A percentile compares a stretch with the other conserved stretches of the same genome.
Conservation (phyloP, 148 eudicot species). For the Dysphania ambrosioides region DNA sequence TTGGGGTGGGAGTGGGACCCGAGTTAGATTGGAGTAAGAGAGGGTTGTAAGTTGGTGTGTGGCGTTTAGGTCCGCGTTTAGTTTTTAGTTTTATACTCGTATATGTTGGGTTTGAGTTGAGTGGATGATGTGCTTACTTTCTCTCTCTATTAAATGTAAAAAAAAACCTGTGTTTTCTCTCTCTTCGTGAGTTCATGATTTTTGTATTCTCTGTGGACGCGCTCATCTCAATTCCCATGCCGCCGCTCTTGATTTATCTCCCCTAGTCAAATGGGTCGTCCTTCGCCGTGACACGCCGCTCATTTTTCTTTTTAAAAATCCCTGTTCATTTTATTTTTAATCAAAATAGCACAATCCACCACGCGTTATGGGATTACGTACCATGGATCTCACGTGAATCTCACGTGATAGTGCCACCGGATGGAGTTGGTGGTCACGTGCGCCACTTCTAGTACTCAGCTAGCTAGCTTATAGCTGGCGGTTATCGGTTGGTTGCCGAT, state of each 20-base stretch:
- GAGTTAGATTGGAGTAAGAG: background rate
- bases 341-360: background rate
- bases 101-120: background rate
- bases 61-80: slow-evolving; percentile 34
- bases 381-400: too few relatives aligned
- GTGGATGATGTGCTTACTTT: slow-evolving; percentile 8
- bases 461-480: too few relatives aligned
- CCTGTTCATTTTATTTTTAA: background rate
- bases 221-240: slow-evolving; percentile 8
- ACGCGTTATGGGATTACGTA: slow-evolving; percentile 10
- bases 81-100: slow-evolving; percentile 2
- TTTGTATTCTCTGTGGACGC: slow-evolving; percentile 13
- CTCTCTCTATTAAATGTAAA: too few relatives aligned
- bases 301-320: background rate
- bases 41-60: slow-evolving; percentile 23
- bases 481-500: background rate
- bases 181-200: background rate
- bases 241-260: slow-evolving; percentile 10
- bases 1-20: slow-evolving; percentile 15
- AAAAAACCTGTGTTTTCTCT: too few relatives aligned
- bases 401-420: slow-evolving; percentile 16
- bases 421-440: background rate
- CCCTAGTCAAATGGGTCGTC: too few relatives aligned
- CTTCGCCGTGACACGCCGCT: slow-evolving; percentile 27
- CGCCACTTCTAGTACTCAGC: background rate